Evolutionary conservation across 2,329 filamentous ascomycete genomes (phyloP), one percentile per base, ranked within the genome.

Genomic region (Ceratocystiopsis brevicomis): DNA sequence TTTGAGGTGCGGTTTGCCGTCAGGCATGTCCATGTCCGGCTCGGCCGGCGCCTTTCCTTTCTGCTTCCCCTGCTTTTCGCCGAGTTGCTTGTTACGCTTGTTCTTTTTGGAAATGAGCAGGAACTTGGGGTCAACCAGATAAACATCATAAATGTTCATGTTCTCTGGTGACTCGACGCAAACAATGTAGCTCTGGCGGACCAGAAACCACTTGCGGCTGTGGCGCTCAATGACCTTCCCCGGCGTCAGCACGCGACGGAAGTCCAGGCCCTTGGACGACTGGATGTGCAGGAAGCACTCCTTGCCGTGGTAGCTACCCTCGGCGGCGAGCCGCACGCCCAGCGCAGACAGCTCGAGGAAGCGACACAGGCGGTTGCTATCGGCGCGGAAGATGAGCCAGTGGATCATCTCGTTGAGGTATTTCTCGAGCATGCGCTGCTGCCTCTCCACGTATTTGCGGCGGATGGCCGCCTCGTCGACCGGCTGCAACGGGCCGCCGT

Each of bases 101-200:
- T 72, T 74, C 60, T 72, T 74, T 60, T 86, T 86, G 44, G 81
- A 76, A 49, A 86, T 77, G 41, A 95, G 77, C 42, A 73, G 69
- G 61, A 98, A 98, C 53, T 82, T 79, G 1, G 81, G 71, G 56
- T 98, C 90, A 21, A 96, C 83, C n/a, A 98, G 69, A 59, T 95
- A 96, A 18, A 98, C 90, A 61, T 98, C 92, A 57, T 94, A 95
- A 33, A 96, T 92, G 54, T 94, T 88, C 81, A 96, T 93, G 53
- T 93, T 93, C 58, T 96, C 88, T 0, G 90, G 90, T 0, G 90
- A 95, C 57, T 96, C 88, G n/a, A 96, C 87, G 52, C 88, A 95
- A 38, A 94, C 88, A 47, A 98, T 79, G 55, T 98, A 98, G 63
- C 86, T 96, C 60, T 96, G 87, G 42, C 90, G 72, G n/a, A 98